These are phyloP conservation scores for Auricularia auricula-judae DNA, from an alignment of 768 basidiomycete species.

Conservation along the genomic window DNA sequence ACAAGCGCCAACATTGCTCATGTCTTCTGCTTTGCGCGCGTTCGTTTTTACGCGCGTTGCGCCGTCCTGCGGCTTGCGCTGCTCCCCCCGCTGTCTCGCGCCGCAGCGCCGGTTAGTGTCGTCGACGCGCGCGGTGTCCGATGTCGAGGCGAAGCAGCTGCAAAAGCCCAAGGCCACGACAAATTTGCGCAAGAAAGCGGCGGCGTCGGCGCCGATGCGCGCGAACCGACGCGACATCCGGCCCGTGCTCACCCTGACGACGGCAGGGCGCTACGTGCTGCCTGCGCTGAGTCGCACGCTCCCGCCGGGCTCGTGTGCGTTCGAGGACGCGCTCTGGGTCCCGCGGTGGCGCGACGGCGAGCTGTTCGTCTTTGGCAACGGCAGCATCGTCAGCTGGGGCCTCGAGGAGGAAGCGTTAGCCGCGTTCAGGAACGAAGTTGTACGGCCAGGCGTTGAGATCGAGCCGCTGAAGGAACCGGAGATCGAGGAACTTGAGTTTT, in stretches of 20 bases:
- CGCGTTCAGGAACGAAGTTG: conserved; percentile 52
- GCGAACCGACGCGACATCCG: conserved; percentile 72
- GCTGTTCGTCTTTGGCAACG: conserved; percentile 79
- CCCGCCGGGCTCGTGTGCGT: background rate
- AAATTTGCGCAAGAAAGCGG: conserved; percentile 28
- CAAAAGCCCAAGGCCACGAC: background rate
- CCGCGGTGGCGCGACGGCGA: conserved; percentile 72
- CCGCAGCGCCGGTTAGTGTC: no score
- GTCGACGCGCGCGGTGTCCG: no score
- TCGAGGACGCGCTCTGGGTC: conserved; percentile 71
- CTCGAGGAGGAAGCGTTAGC: conserved; percentile 59
- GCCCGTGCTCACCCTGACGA: conserved; percentile 73
- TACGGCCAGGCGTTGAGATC: conserved; percentile 46
- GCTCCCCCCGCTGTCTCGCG: no score
- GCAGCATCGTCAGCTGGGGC: conserved; percentile 88
- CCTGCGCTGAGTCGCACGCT: conserved; percentile 51
- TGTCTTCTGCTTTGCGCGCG: no score
- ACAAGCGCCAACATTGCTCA: no score
- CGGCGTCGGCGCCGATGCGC: conserved; percentile 77
- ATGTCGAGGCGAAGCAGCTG: no score
- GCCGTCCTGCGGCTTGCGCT: no score
- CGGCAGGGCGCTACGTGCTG: conserved; percentile 73
- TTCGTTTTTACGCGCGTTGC: no score
- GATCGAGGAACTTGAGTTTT: conserved; percentile 88
- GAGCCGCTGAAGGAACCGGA: conserved; percentile 56